A percentile compares a stretch with the other conserved stretches of the same genome.
These are phyloP conservation scores for Ziziphus jujuba DNA, from an alignment of 306 rosid genomes.

Conservation along the genomic window DNA sequence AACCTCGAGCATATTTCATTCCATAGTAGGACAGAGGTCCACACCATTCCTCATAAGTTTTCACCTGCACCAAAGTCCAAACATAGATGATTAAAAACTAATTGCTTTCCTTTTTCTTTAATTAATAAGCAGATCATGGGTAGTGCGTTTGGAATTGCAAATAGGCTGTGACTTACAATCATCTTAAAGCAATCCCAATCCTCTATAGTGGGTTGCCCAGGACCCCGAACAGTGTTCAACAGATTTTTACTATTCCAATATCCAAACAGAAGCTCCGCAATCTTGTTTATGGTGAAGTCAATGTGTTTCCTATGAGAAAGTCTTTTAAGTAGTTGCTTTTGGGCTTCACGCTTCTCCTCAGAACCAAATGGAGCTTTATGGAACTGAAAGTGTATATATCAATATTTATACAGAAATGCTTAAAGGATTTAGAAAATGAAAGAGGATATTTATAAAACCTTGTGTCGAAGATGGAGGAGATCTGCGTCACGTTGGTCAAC, in stretches of 20 bases:
- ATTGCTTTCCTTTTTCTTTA: too few species aligned
- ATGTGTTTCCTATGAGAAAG: constrained; percentile 33
- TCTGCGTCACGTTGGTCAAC: constrained; percentile 44
- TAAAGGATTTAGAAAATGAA: neutral
- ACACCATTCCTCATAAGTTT: constrained; percentile 35
- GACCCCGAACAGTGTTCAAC: constrained; percentile 35
- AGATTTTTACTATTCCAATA: constrained; percentile 13
- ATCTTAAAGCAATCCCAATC: constrained; percentile 57
- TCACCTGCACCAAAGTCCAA: constrained; percentile 18
- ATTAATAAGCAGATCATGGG: neutral
- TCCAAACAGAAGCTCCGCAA: constrained; percentile 45
- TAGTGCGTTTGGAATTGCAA: too few species aligned
- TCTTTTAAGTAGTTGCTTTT: constrained; percentile 28
- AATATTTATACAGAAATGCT: neutral
- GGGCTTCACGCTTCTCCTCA: constrained; percentile 35
- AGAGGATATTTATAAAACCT: constrained; percentile 26
- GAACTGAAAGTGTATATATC: constrained; percentile 19
- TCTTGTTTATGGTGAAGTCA: constrained; percentile 23
- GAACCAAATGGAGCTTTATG: constrained; percentile 35
- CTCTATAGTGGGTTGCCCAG: constrained; percentile 50
- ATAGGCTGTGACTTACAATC: constrained; percentile 41
- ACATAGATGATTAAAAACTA: neutral
- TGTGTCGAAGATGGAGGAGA: constrained; percentile 36
- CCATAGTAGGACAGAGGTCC: constrained; percentile 39
- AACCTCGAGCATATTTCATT: constrained; percentile 32